Conservation (phyloP, 1,284 basidiomycete genomes). For the Spongiforma sp. region DNA sequence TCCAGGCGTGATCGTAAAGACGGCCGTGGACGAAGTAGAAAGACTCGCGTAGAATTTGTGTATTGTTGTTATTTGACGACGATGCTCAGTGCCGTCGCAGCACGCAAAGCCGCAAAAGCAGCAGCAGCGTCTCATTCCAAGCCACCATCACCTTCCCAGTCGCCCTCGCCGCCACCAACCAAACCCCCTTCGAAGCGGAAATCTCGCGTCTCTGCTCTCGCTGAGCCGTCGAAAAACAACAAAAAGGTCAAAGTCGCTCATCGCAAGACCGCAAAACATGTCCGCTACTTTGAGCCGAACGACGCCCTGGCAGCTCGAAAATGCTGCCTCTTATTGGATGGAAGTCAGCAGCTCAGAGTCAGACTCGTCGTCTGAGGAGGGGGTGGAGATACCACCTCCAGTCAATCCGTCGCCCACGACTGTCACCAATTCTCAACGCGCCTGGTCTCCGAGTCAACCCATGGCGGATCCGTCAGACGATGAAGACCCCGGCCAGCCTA, state of each 20-base stretch:
- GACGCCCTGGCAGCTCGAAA: slow-evolving; percentile 39
- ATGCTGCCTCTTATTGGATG: slow-evolving; percentile 25
- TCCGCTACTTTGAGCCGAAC: slow-evolving; percentile 42
- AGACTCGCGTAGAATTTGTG: slow-evolving; percentile 3
- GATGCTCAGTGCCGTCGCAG: slow-evolving; percentile 37
- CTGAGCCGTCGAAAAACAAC: slow-evolving; percentile 13
- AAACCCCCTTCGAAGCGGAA: slow-evolving; percentile 30
- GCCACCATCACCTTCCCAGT: slow-evolving; percentile 9
- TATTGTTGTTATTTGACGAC: not conserved
- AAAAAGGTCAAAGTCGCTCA: slow-evolving; percentile 30
- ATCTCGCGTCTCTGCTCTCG: not conserved
- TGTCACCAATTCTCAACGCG: slow-evolving; percentile 34
- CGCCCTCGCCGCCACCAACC: slow-evolving; percentile 9
- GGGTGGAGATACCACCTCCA: slow-evolving; percentile 28
- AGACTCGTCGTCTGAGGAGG: slow-evolving; percentile 35
- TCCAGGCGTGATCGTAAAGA: slow-evolving; percentile 13
- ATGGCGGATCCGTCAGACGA: slow-evolving; percentile 55
- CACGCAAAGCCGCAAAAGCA: slow-evolving; percentile 31
- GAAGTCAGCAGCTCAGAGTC: slow-evolving; percentile 40
- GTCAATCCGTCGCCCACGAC: slow-evolving; percentile 10
- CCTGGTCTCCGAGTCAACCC: slow-evolving; percentile 61
- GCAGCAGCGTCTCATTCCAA: slow-evolving; percentile 17
- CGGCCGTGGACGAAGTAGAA: slow-evolving; percentile 12
- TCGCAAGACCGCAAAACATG: slow-evolving; percentile 15
- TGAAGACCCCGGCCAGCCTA: slow-evolving; percentile 30